A percentile compares a stretch with the other conserved stretches of the same genome.
Evolutionary conservation across 169 alveolate species (phyloP).

Genomic region (Theileria annulata): DNA sequence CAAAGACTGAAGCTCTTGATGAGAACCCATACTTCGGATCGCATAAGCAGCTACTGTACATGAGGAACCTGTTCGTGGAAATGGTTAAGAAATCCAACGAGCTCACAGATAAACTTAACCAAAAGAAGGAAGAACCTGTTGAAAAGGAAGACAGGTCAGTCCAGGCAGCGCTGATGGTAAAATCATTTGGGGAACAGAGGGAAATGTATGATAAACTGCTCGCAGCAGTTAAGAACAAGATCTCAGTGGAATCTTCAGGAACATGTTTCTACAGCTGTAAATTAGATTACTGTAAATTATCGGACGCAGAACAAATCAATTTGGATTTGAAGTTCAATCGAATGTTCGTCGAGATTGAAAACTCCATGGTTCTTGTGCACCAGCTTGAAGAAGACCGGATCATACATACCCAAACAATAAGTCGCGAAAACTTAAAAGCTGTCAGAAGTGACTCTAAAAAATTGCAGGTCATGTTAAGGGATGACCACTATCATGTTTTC

Average conservation of each 20-base stretch:
- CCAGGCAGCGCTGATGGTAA: constrained; percentile 42
- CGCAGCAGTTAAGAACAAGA: constrained; percentile 24
- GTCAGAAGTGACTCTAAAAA: constrained; percentile 17
- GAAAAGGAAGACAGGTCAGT: constrained; percentile 49
- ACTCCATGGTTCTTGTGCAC: constrained; percentile 16
- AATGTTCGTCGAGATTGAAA: constrained; percentile 8
- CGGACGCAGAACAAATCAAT: not conserved
- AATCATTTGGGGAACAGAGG: constrained; percentile 42
- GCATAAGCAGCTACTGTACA: constrained; percentile 50
- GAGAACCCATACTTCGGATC: constrained; percentile 33
- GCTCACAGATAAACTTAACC: constrained; percentile 6
- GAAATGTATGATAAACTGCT: constrained; percentile 65
- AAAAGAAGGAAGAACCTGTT: not conserved
- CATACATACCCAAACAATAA: not conserved
- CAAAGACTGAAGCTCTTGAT: constrained; percentile 12
- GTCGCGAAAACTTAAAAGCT: not conserved
- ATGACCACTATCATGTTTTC: constrained; percentile 22
- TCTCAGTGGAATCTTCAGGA: constrained; percentile 3
- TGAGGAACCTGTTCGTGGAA: constrained; percentile 31
- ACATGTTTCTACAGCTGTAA: constrained; percentile 15
- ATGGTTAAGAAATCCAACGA: constrained; percentile 40
- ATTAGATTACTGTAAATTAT: not conserved
- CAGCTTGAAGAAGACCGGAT: constrained; percentile 14
- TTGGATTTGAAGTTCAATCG: not conserved
- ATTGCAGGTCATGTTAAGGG: constrained; percentile 34